Conservation (phyloP, 192 early-diverging fungal genomes). For the Tieghemiomyces parasiticus region DNA sequence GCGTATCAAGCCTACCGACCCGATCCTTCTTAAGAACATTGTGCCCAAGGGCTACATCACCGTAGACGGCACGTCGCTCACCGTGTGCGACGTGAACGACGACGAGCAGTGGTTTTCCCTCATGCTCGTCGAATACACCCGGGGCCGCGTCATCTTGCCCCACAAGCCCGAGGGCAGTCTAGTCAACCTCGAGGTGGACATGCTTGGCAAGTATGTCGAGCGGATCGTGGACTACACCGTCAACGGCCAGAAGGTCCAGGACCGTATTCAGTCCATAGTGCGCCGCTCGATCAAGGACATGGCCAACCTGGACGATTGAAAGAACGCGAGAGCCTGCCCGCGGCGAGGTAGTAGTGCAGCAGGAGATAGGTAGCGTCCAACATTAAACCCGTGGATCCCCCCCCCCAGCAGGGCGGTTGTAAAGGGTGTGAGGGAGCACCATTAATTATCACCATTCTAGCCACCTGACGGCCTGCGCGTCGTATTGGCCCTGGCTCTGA, state of each 20-base stretch:
- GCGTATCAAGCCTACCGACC: slow-evolving; percentile 43
- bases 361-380: too few species aligned
- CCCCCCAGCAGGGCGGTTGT: too few species aligned
- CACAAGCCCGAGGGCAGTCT: slow-evolving; percentile 46
- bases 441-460: too few species aligned
- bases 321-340: too few species aligned
- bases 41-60: slow-evolving; percentile 92
- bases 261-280: not conserved
- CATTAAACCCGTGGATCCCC: too few species aligned
- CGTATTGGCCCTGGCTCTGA: too few species aligned
- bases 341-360: too few species aligned
- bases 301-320: too few species aligned
- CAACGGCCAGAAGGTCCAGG: not conserved
- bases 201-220: slow-evolving; percentile 94
- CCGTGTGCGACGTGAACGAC: slow-evolving; percentile 79
- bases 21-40: slow-evolving; percentile 60
- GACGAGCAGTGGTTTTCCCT: slow-evolving; percentile 61
- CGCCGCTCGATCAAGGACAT: not conserved
- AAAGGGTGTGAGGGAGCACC: too few species aligned
- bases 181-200: slow-evolving; percentile 96
- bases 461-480: too few species aligned
- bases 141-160: slow-evolving; percentile 67
- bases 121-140: slow-evolving; percentile 95
- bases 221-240: slow-evolving; percentile 36
- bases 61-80: slow-evolving; percentile 90